Conservation (phyloP, 164 flowering plant genomes). For the Aristolochia fimbriata region DNA sequence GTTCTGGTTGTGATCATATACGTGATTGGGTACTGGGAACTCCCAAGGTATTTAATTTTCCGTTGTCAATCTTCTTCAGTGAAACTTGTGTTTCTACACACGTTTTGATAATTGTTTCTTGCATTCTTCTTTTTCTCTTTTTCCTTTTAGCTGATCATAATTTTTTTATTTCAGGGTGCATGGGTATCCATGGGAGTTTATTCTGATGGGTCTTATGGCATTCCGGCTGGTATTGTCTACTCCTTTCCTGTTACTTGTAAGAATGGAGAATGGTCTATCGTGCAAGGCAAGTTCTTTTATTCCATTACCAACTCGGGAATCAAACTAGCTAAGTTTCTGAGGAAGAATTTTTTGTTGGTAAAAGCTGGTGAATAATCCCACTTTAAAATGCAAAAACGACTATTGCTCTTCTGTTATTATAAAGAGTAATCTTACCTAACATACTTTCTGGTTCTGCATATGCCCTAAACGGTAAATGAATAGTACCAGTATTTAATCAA, state of each 20-base stretch:
- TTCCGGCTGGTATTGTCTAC: slow-evolving; percentile 63
- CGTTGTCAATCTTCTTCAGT: neutral
- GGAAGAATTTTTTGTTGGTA: neutral
- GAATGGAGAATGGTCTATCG: slow-evolving; percentile 82
- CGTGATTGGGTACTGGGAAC: slow-evolving; percentile 82
- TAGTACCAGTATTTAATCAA: too few relatives aligned
- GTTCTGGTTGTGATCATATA: slow-evolving; percentile 86
- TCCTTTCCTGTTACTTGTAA: slow-evolving; percentile 89
- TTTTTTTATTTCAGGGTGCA: slow-evolving; percentile 40
- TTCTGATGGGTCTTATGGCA: slow-evolving; percentile 85
- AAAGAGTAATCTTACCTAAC: too few relatives aligned
- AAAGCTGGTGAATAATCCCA: too few relatives aligned
- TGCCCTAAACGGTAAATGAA: too few relatives aligned
- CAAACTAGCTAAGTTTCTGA: neutral
- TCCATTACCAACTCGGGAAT: too few relatives aligned
- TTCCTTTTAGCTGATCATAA: neutral
- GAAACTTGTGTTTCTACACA: neutral
- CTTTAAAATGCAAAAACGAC: too few relatives aligned
- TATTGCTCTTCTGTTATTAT: too few relatives aligned
- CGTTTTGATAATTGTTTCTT: neutral
- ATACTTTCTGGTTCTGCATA: too few relatives aligned
- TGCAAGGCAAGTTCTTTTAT: slow-evolving; percentile 40
- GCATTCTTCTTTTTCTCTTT: neutral
- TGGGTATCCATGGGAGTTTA: slow-evolving; percentile 95
- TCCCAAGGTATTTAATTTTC: slow-evolving; percentile 43